Evolutionary conservation across 768 basidiomycete genomes (phyloP).

Genomic region (Gymnopilus dilepis): DNA sequence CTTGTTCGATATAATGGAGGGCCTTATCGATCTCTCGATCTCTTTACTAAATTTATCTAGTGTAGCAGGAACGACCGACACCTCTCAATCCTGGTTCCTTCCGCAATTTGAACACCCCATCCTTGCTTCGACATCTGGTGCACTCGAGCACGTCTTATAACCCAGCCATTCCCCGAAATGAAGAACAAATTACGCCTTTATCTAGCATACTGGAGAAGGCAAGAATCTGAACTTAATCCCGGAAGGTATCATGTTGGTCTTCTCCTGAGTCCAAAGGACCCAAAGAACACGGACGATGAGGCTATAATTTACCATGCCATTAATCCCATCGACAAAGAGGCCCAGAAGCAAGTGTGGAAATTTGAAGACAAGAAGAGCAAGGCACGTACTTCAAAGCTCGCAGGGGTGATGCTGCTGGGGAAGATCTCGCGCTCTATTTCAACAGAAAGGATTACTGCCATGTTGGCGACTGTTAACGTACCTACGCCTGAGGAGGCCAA

Average conservation of each 20-base stretch:
- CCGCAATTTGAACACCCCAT: too few relatives aligned
- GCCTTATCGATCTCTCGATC: too few relatives aligned
- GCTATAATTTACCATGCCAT: not conserved
- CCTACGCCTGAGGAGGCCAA: not conserved
- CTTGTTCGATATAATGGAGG: too few relatives aligned
- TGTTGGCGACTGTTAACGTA: not conserved
- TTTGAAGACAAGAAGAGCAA: not conserved
- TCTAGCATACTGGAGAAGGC: slow-evolving; percentile 7
- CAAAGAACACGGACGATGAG: not conserved
- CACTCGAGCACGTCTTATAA: too few relatives aligned
- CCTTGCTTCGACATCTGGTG: too few relatives aligned
- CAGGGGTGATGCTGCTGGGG: slow-evolving; percentile 11
- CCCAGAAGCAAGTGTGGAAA: not conserved
- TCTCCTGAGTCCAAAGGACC: not conserved
- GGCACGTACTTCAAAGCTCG: not conserved
- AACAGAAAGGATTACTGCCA: not conserved
- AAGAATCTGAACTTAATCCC: not conserved
- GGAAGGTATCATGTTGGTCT: slow-evolving; percentile 8
- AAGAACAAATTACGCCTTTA: slow-evolving; percentile 9
- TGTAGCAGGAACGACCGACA: too few relatives aligned
- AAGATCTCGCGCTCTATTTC: not conserved
- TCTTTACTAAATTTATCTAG: too few relatives aligned
- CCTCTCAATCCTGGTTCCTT: too few relatives aligned
- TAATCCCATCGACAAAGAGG: not conserved
- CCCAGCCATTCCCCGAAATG: too few relatives aligned